Base-by-base conservation (phyloP, 495 filamentous ascomycete genomes). In the Talaromyces wortmannii region DNA sequence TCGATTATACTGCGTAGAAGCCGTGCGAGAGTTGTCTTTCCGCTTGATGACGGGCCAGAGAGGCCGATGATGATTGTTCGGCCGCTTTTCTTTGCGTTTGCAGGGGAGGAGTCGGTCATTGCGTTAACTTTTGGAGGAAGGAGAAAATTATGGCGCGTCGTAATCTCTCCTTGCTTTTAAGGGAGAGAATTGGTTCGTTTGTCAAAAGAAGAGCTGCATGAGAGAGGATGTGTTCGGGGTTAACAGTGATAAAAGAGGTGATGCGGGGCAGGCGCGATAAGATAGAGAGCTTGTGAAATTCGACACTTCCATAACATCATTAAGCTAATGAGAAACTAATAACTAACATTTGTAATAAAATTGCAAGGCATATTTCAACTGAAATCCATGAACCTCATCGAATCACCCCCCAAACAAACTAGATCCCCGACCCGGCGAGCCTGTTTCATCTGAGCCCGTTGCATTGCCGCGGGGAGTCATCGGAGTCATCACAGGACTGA, bases 11-110 rank as follows among this genome's bases (percentile, higher is more conserved):
- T 77, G 50, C 86, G 84, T 7, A 96, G 75, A 8, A 92, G 77
- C 4, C 89, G 78, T 43, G 88, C 83, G 12, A 91, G 75, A 45
- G 89, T 91, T 12, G 88, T 92, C 72, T 92, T 92, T 31, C 90
- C 89, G 63, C 82, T 85, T 15, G 81, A 88, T 15, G 89, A 91
- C 51, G 83, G 83, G 36, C 89, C 89, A 45, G 85, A 88, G 55
- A 94, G 80, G 44, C 81, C 87, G 48, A 94, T 72, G 49, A 90
- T 71, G 56, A 89, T 61, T 32, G 87, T 62, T 53, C 31, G 44
- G 52, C 11, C 32, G 29, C 36, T 30, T 8, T 40, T 11, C 8
- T 36, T 31, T 36, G 30, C 16, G 16, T 40, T 17, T 42, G 36
- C 52, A 2, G 43, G 52, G n/a, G 12, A 16, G 15, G 33, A 43